Evolutionary conservation across 176 grass and related monocot genomes (phyloP), one percentile per base, ranked within the genome.

Genomic region (Bothriochloa decipiens): DNA sequence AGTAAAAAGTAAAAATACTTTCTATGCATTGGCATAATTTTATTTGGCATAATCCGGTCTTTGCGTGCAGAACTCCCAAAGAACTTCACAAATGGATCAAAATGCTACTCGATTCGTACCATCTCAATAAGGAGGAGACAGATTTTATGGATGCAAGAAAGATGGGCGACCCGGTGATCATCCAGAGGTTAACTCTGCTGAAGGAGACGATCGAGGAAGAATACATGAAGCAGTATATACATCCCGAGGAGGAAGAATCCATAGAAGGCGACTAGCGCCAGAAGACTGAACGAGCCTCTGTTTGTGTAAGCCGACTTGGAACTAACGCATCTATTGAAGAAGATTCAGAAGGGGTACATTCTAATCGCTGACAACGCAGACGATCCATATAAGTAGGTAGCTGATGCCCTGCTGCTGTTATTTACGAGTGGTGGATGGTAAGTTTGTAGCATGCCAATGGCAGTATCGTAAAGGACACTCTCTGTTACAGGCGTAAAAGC

Each of bases 1-100:
- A 35, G 3, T 46, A 26, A 14, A 29, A 9, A 12, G 29, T 32
- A 32, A 32, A 32, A 32, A 32, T 62, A 26, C 23, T 81, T 58
- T 13, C 2, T 22, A 45, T 61, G 10, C 14, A 6, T 29, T 80
- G 55, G 58, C 70, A 65, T 84, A 43, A 71, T 37, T 37, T 37
- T 4, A 40, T 40, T 40, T 40, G 39, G 39, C 39, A 42, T 42
- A 42, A 42, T 32, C 46, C 25, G 36, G 29, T 73, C 43, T 67
- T 79, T 63, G 16, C 46, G 84, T 84, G 78, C 89, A 98, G 96
- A 72, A 95, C 93, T 74, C 96, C 95, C 8, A 91, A 92, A 18
- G 93, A 98, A 45, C 91, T 98, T 43, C 91, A 98, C 69, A 98
- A 92, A 72, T 98, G 91, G 93, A 89, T 93, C 50, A 90, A 91